Evolutionary conservation across 2,329 filamentous ascomycete genomes (phyloP), one percentile per base, ranked within the genome.

Genomic region (Neurospora crassa): DNA sequence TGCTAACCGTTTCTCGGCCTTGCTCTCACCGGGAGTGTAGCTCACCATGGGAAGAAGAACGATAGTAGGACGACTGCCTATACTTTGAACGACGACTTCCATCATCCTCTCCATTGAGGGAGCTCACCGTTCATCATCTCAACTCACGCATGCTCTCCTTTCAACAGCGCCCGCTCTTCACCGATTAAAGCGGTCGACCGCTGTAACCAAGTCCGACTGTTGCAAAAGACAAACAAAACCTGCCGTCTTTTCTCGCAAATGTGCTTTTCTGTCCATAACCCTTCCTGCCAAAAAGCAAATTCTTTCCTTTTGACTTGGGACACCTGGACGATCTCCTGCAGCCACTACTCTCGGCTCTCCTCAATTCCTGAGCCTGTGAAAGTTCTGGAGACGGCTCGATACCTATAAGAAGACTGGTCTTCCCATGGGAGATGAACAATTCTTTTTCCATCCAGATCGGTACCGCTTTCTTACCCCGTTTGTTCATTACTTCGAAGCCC

Each of bases 141-240:
- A 12, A 5, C n/a, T 10, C 2, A 12, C 1, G 4, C n/a, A 45
- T 45, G 43, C 10, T 45, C 4, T 45, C 20, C 10, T 11, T 3
- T 8, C 8, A 5, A 4, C 43, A 45, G 42, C 18, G 3, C 43
- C 43, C 43, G 43, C 43, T 45, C 43, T 12, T 20, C 43, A 12
- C 43, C 10, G 43, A 20, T 5, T 0, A 1, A 20, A 20, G 8
- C 1, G 2, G 0, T 12, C n/a, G 10, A 45, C 0, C n/a, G 5
- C 10, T 12, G 43, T 5, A 11, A 1, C 1, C 43, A 45, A 45
- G n/a, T 20, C 43, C 18, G 0, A 5, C n/a, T 20, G 8, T 3
- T 45, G 18, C 4, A 16, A 29, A 29, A 1, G 29, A 29, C 29
- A 4, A 29, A 3, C 24, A 29, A 29, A 29, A 29, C 29, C 5